Conservation (phyloP, 148 eudicot species). For the Arctostaphylos glauca region DNA sequence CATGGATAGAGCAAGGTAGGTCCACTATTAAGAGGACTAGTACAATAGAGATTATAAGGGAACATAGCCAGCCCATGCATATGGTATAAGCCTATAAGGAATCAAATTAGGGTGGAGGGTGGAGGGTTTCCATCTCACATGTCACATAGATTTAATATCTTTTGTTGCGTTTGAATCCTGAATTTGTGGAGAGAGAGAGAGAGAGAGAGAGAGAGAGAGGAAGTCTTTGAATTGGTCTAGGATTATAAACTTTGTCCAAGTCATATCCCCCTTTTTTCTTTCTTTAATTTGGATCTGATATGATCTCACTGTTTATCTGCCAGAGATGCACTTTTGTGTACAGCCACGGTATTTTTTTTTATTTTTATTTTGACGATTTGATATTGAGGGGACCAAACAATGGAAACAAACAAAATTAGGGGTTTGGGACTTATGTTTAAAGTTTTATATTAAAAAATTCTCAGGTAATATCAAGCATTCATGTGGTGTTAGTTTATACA, state of each 20-base stretch:
- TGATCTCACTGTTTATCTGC: background rate
- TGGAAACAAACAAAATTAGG: too few relatives aligned
- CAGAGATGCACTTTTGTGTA: too few relatives aligned
- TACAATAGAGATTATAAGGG: background rate
- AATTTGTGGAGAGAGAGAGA: background rate
- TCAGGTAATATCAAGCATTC: too few relatives aligned
- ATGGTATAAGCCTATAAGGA: background rate
- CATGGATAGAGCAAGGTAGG: background rate
- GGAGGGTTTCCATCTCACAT: background rate
- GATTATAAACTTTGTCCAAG: background rate
- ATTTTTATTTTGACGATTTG: too few relatives aligned
- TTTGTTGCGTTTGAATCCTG: background rate
- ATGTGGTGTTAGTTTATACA: too few relatives aligned
- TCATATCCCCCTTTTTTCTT: background rate
- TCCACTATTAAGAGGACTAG: too few relatives aligned
- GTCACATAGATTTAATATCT: background rate
- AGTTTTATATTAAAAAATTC: too few relatives aligned
- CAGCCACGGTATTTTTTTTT: too few relatives aligned
- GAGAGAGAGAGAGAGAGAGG: background rate
- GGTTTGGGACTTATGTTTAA: too few relatives aligned
- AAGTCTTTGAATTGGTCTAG: background rate
- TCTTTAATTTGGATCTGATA: background rate
- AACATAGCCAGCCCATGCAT: constrained; percentile 7
- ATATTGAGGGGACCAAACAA: too few relatives aligned
- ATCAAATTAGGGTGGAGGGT: background rate